phyloP scores from a whole-genome alignment of 2,329 filamentous ascomycete genomes.

The Fonsecaea erecta region DNA sequence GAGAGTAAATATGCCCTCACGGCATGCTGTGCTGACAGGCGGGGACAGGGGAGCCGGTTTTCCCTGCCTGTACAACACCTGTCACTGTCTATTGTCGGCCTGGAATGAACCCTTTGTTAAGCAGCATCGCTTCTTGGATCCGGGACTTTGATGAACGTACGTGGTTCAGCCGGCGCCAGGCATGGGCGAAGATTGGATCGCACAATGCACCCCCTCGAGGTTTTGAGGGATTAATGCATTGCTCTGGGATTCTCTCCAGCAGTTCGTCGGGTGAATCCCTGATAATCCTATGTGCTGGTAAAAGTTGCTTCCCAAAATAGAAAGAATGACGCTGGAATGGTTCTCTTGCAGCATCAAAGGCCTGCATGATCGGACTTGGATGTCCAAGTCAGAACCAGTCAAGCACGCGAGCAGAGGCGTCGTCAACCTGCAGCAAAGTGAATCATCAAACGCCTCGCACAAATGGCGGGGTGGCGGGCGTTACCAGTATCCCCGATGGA shows the following conservation, averaged over 20 bases:
- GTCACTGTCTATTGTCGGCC: not conserved
- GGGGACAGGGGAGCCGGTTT: not conserved
- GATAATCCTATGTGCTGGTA: not conserved
- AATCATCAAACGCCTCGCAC: not conserved
- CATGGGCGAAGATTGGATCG: not conserved
- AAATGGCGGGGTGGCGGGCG: not conserved
- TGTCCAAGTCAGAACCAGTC: not conserved
- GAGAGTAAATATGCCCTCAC: not conserved
- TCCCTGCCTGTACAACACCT: not conserved
- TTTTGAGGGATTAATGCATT: not conserved
- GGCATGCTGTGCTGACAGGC: not conserved
- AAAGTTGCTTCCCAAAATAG: conserved; percentile 1
- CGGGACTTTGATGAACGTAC: not conserved
- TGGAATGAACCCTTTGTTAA: not conserved
- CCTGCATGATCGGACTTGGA: not conserved
- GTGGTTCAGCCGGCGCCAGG: not conserved
- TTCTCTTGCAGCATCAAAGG: not conserved
- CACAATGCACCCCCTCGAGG: not conserved
- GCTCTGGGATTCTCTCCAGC: too few relatives aligned
- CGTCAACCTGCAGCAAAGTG: not conserved
- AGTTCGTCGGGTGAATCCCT: not conserved
- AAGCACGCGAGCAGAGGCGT: not conserved
- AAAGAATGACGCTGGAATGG: not conserved
- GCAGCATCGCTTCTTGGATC: too few relatives aligned
- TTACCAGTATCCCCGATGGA: not conserved